Evolutionary conservation across 495 filamentous ascomycete species (phyloP).

Genomic region (Penicillium bialowiezense): DNA sequence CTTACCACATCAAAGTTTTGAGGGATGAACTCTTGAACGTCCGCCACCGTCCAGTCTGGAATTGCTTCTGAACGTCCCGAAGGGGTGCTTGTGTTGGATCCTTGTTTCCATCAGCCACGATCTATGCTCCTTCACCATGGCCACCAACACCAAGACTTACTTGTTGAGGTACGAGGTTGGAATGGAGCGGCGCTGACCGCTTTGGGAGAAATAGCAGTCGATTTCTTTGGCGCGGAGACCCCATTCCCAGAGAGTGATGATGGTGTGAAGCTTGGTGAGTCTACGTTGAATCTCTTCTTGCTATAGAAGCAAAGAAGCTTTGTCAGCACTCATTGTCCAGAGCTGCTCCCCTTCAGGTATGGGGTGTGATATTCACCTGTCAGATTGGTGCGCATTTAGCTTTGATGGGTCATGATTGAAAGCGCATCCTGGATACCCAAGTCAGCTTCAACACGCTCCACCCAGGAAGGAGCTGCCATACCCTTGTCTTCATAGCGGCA

Average conservation of each 20-base stretch:
- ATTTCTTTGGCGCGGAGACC: constrained; percentile 52
- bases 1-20: constrained; percentile 71
- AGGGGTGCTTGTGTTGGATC: constrained; percentile 44
- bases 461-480: constrained; percentile 17
- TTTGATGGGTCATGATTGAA: constrained; percentile 85
- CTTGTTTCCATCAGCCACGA: constrained; percentile 37
- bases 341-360: neutral
- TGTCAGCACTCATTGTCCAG: constrained; percentile 11
- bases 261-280: constrained; percentile 94
- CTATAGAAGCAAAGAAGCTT: constrained; percentile 28
- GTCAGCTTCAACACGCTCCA: constrained; percentile 27
- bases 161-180: constrained; percentile 61
- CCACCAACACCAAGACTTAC: constrained; percentile 24
- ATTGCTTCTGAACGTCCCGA: constrained; percentile 50
- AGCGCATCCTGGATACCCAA: constrained; percentile 61
- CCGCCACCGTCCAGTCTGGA: constrained; percentile 55
- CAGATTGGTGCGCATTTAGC: constrained; percentile 49
- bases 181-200: constrained; percentile 89
- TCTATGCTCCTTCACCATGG: neutral
- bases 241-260: constrained; percentile 52
- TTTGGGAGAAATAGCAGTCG: constrained; percentile 74
- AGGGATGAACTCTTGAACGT: constrained; percentile 80
- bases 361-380: constrained; percentile 44
- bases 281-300: constrained; percentile 88
- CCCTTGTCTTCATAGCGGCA: constrained; percentile 89